These are phyloP conservation scores for Euphorbia tirucalli DNA, from an alignment of 345 rosid species.

Conservation along the genomic window DNA sequence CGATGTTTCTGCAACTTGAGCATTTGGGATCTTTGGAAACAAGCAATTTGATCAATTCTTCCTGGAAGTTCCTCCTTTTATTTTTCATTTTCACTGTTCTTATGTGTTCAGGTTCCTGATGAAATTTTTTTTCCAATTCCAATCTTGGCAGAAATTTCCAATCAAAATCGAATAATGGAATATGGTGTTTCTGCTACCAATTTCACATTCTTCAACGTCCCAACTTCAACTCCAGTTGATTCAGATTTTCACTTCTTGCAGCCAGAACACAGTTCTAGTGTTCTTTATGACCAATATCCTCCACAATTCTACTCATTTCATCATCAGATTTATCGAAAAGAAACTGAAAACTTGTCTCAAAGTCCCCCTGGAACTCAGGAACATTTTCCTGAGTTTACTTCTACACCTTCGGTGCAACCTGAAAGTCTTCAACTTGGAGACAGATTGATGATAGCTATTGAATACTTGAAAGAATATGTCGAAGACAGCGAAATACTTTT, in stretches of 20 bases:
- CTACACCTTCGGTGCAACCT: slow-evolving; percentile 32
- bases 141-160: slow-evolving; percentile 14
- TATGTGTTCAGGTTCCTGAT: slow-evolving; percentile 42
- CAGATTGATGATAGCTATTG: slow-evolving; percentile 52
- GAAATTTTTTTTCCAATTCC: slow-evolving; percentile 13
- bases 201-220: slow-evolving; percentile 44
- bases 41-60: slow-evolving; percentile 39
- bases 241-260: slow-evolving; percentile 54
- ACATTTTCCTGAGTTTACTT: slow-evolving; percentile 19
- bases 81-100: slow-evolving; percentile 57
- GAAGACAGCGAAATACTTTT: slow-evolving; percentile 56
- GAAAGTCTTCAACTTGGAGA: slow-evolving; percentile 44
- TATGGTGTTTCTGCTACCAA: slow-evolving; percentile 39
- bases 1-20: slow-evolving; percentile 67
- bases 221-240: too few relatives aligned
- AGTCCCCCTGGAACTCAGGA: slow-evolving; percentile 35
- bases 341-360: slow-evolving; percentile 18
- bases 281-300: too few relatives aligned
- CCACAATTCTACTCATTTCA: too few relatives aligned
- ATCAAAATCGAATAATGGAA: slow-evolving; percentile 36
- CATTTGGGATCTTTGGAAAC: slow-evolving; percentile 48
- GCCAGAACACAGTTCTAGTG: too few relatives aligned
- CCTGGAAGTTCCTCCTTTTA: slow-evolving; percentile 67
- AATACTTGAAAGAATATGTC: slow-evolving; percentile 47
- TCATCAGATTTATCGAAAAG: too few relatives aligned